These are phyloP conservation scores for Pulveroboletus sp. DNA, from an alignment of 768 basidiomycete species.

Conservation along the genomic window DNA sequence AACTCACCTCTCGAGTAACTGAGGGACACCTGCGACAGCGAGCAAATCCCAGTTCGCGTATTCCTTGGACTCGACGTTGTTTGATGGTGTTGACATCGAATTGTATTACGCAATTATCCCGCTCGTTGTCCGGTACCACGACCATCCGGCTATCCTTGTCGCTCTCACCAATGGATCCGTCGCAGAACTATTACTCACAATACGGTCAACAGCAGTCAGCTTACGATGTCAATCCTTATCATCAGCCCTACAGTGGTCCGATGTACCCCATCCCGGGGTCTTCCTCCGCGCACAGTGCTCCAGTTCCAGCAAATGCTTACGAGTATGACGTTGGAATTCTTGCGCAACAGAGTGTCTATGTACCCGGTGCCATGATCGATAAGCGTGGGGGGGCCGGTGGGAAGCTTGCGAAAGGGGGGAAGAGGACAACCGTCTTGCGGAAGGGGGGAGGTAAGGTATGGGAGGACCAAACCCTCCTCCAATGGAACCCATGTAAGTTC, in stretches of 20 bases:
- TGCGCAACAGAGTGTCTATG: conserved; percentile 88
- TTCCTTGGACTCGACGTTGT: conserved; percentile 15
- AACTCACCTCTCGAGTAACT: conserved; percentile 39
- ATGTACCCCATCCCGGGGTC: conserved; percentile 62
- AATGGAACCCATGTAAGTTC: conserved; percentile 92
- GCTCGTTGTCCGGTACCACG: background rate
- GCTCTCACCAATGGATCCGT: conserved; percentile 24
- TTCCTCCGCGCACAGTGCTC: conserved; percentile 65
- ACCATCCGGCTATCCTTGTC: background rate
- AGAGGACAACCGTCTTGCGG: conserved; percentile 87
- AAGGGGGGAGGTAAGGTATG: conserved; percentile 96
- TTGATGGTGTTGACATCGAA: conserved; percentile 28
- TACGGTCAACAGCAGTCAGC: conserved; percentile 50
- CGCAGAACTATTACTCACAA: conserved; percentile 44
- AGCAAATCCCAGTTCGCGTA: conserved; percentile 11
- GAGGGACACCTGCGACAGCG: conserved; percentile 29
- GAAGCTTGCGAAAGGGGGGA: conserved; percentile 83
- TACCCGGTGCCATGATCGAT: conserved; percentile 87
- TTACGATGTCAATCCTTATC: conserved; percentile 72
- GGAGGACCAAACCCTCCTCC: conserved; percentile 96
- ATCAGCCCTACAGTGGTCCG: conserved; percentile 74
- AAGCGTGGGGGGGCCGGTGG: conserved; percentile 83
- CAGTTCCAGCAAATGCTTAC: conserved; percentile 85
- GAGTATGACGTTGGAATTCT: conserved; percentile 90
- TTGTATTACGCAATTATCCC: conserved; percentile 15